Evolutionary conservation across 495 filamentous ascomycete species (phyloP).

Genomic region (Aspergillus sparsus): DNA sequence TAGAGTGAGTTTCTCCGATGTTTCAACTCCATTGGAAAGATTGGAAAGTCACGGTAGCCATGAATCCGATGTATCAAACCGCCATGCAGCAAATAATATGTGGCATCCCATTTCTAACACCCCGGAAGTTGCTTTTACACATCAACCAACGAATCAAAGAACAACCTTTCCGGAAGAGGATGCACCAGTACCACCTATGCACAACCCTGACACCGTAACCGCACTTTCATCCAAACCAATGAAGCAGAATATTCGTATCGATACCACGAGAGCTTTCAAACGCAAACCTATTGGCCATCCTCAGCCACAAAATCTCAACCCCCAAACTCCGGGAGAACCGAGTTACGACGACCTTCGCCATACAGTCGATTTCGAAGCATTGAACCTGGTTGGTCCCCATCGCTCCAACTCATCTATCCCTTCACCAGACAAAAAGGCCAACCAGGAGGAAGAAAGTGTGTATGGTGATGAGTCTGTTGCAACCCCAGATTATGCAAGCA

Average conservation of each 20-base stretch:
- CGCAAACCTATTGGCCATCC: conserved; percentile 65
- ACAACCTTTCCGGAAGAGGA: conserved; percentile 19
- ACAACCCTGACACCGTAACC: conserved; percentile 25
- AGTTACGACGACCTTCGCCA: conserved; percentile 66
- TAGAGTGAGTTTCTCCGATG: conserved; percentile 39
- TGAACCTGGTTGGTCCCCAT: conserved; percentile 51
- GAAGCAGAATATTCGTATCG: conserved; percentile 40
- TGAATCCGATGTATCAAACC: conserved; percentile 4
- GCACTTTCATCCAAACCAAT: conserved; percentile 32
- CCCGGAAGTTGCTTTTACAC: background rate
- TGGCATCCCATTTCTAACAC: background rate
- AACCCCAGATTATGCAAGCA: conserved; percentile 71
- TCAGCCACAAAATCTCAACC: conserved; percentile 19
- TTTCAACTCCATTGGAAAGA: conserved; percentile 38
- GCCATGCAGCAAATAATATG: conserved; percentile 3
- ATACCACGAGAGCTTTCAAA: conserved; percentile 49
- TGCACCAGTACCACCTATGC: conserved; percentile 24
- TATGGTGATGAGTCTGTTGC: conserved; percentile 52
- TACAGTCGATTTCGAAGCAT: conserved; percentile 64
- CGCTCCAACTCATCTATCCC: conserved; percentile 28
- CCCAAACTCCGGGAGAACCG: conserved; percentile 36
- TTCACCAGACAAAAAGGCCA: conserved; percentile 32
- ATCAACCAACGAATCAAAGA: background rate
- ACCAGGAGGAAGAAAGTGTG: conserved; percentile 46
- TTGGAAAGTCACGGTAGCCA: conserved; percentile 32